Evolutionary conservation across 352 stramenopile genomes (phyloP), one percentile per base, ranked within the genome.

Genomic region (Pythium coloratum): DNA sequence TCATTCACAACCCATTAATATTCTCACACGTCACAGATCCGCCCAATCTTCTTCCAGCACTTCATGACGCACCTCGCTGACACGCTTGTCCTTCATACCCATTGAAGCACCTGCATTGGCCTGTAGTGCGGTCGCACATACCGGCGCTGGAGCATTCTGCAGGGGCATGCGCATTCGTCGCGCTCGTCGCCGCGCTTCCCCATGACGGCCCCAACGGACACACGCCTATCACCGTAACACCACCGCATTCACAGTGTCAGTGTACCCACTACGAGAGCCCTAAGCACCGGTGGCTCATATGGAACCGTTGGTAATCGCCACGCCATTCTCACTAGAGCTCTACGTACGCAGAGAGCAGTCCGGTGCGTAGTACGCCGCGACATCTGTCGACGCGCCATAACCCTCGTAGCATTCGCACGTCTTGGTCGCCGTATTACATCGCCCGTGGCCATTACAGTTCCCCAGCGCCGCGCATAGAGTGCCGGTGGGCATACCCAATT

Each of bases 391-490:
- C 16, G 89, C 82, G 32, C 94, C 94, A 54, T 79, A 98, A 20
- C 91, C 92, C 57, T 97, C 85, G 56, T 82, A 93, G 79, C 94
- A 98, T 20, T 76, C 70, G 74, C 94, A 98, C 12, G 75, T 93
- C 62, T 95, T 94, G 63, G 76, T 94, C 55, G 76, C 67, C 24
- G 88, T 83, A 65, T 94, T 78, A 75, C 93, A 98, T 38, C 77
- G 79, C 26, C 93, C 92, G 51, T 98, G 88, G 33, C 86, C 90
- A 56, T 95, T 97, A 78, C 93, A 98, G 66, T 93, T 89, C 66
- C 72, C 86, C 50, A 96, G 71, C 47, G 79, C 72, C 9, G 82
- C 72, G 72, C 90, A 97, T n/a, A 93, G 67, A 51, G 86, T 91
- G 12, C 78, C 81, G 1, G 79, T 88, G 10, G 71, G 67, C 28